phyloP scores from a whole-genome alignment of 2,329 filamentous ascomycete species.

The Alternaria alternata region DNA sequence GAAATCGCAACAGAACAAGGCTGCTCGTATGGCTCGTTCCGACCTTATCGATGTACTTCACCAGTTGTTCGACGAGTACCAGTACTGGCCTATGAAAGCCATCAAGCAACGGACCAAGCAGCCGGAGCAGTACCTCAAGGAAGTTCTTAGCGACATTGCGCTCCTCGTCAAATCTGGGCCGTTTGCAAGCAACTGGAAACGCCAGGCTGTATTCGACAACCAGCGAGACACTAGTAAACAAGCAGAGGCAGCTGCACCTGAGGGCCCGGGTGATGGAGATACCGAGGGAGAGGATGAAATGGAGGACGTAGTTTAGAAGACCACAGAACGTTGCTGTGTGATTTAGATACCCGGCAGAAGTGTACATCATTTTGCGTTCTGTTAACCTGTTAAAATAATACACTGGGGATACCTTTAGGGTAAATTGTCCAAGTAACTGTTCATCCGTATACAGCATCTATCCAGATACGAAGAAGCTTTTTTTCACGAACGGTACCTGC shows the following conservation, averaged over 20 bases:
- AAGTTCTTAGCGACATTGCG: constrained; percentile 83
- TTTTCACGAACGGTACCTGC: neutral
- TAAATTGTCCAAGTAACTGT: neutral
- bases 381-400: neutral
- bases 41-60: constrained; percentile 88
- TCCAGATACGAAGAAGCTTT: neutral
- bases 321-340: neutral
- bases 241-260: constrained; percentile 39
- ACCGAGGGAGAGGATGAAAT: constrained; percentile 77
- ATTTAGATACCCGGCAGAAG: constrained; percentile 7
- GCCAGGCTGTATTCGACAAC: constrained; percentile 73
- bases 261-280: constrained; percentile 64
- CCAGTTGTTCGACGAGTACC: constrained; percentile 81
- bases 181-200: constrained; percentile 85
- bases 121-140: constrained; percentile 91
- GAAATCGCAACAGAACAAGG: constrained; percentile 68
- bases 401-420: neutral
- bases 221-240: constrained; percentile 48
- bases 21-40: constrained; percentile 86
- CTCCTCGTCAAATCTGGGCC: constrained; percentile 81
- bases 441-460: neutral
- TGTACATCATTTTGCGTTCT: neutral
- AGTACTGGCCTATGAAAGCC: constrained; percentile 93
- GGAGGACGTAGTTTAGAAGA: constrained; percentile 70
- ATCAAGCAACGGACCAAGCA: constrained; percentile 81